Conservation (phyloP, 176 grass and related monocot species). For the Alopecurus myosuroides region DNA sequence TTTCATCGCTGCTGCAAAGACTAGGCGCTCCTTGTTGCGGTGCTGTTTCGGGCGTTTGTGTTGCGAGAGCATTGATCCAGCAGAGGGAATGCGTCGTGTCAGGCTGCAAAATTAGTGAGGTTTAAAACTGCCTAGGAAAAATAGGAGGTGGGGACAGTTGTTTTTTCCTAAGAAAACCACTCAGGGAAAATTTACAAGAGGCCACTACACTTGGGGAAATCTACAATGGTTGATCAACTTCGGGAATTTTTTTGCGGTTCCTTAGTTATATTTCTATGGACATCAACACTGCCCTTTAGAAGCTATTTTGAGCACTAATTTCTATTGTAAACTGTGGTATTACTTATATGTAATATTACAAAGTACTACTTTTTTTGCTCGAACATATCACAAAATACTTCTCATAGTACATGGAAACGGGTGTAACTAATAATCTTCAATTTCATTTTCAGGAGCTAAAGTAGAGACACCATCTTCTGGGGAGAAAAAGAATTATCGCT, state of each 20-base stretch:
- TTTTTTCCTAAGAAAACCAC: background rate
- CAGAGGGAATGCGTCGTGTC: background rate
- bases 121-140: background rate
- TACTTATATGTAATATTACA: background rate
- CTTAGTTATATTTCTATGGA: background rate
- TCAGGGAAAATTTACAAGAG: background rate
- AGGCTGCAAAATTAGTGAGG: background rate
- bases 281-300: background rate
- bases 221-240: background rate
- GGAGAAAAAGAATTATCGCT: slow-evolving; percentile 66
- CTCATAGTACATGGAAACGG: slow-evolving; percentile 16
- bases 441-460: slow-evolving; percentile 43
- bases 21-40: background rate
- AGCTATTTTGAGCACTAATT: background rate
- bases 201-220: background rate
- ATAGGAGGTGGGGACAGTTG: background rate
- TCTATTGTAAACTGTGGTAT: background rate
- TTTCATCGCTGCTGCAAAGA: background rate
- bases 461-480: slow-evolving; percentile 42
- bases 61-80: background rate
- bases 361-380: background rate
- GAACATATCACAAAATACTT: background rate
- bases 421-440: background rate
- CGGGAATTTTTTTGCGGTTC: background rate
- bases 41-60: background rate